Evolutionary conservation across 805 yeast species (phyloP).

Genomic region (Danielozyma ontarioensis): DNA sequence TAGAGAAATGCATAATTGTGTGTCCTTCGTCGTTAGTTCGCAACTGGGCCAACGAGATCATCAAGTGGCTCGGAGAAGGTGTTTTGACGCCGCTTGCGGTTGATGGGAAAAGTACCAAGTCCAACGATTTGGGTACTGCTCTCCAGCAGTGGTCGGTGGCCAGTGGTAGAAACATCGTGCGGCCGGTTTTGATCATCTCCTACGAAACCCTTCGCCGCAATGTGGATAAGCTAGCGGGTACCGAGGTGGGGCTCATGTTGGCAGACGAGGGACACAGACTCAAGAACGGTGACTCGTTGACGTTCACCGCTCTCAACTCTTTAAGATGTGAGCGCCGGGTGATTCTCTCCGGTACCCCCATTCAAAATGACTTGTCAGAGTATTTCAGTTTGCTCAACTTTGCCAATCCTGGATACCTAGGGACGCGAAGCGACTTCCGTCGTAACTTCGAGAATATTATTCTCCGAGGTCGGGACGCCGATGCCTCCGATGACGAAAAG

Average conservation of each 20-base stretch:
- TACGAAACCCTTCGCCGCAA: conserved; percentile 91
- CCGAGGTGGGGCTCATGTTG: conserved; percentile 79
- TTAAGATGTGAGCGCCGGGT: conserved; percentile 84
- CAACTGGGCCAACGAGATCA: conserved; percentile 96
- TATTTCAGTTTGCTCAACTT: conserved; percentile 85
- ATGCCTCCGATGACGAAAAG: conserved; percentile 77
- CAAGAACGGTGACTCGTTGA: conserved; percentile 78
- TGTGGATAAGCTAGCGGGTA: conserved; percentile 63
- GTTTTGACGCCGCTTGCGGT: conserved; percentile 81
- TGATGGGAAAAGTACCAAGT: conserved; percentile 82
- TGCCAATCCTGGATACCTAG: conserved; percentile 91
- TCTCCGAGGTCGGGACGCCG: conserved; percentile 82
- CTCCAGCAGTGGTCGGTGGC: conserved; percentile 84
- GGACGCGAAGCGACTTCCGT: conserved; percentile 77
- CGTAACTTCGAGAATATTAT: conserved; percentile 80
- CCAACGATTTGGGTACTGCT: conserved; percentile 61
- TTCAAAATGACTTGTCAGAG: conserved; percentile 91
- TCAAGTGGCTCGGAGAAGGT: conserved; percentile 95
- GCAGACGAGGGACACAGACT: conserved; percentile 41
- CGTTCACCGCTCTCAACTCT: conserved; percentile 82
- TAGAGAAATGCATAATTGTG: conserved; percentile 85
- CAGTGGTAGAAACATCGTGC: conserved; percentile 77
- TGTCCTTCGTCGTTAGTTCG: conserved; percentile 93
- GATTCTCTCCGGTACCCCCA: conserved; percentile 93
- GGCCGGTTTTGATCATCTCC: conserved; percentile 90